Percentiles rank a stretch among this genome's conserved stretches.
Evolutionary conservation across 352 stramenopile species (phyloP).

Genomic region (Aphanomyces euteiches): DNA sequence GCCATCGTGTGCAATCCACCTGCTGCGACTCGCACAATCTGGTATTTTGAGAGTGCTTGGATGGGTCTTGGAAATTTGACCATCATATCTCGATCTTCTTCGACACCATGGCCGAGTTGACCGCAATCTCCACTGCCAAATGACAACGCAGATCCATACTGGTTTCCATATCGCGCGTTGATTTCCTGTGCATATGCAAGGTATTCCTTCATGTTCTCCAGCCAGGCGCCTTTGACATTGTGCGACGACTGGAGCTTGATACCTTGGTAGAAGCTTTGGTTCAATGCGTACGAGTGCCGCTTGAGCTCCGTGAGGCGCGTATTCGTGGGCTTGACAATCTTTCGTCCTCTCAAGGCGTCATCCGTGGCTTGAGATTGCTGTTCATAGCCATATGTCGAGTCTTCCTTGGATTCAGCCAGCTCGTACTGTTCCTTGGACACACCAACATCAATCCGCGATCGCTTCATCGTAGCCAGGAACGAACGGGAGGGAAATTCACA

Average conservation of each 20-base stretch:
- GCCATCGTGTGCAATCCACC: constrained; percentile 91
- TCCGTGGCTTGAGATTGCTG: constrained; percentile 19
- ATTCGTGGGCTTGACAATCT: constrained; percentile 8
- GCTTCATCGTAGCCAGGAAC: constrained; percentile 52
- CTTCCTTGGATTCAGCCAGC: constrained; percentile 29
- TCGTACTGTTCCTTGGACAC: constrained; percentile 77
- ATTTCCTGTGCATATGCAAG: constrained; percentile 62
- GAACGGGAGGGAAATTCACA: no score
- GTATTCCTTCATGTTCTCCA: constrained; percentile 79
- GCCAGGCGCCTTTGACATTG: constrained; percentile 63
- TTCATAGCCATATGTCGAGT: background rate
- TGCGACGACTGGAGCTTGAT: constrained; percentile 60
- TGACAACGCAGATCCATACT: constrained; percentile 49
- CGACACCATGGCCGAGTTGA: constrained; percentile 88
- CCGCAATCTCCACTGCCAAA: constrained; percentile 92
- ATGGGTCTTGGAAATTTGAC: constrained; percentile 66
- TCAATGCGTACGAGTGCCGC: constrained; percentile 60
- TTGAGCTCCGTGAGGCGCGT: constrained; percentile 36
- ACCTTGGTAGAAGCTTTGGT: constrained; percentile 59
- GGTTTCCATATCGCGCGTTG: constrained; percentile 49
- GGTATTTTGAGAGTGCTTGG: constrained; percentile 39
- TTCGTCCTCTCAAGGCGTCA: constrained; percentile 48
- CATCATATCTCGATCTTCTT: constrained; percentile 75
- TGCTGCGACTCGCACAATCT: constrained; percentile 70
- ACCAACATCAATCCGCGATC: constrained; percentile 56